Evolutionary conservation across 495 filamentous ascomycete species (phyloP), one percentile per base, ranked within the genome.

Genomic region (Eremomyces bilateralis): DNA sequence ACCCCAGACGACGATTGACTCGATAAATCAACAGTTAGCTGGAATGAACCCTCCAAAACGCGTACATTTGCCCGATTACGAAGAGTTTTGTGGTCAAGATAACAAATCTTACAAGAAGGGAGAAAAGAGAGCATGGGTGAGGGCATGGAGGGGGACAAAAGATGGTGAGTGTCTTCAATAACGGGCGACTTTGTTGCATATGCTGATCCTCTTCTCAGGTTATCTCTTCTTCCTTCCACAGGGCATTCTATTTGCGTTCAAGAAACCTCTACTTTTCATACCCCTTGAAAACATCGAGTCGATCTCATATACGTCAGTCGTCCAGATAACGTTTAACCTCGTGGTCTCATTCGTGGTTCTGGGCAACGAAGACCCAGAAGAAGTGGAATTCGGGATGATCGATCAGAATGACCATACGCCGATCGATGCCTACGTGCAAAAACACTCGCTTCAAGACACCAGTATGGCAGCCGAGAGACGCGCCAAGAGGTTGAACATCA

Each of bases 321-420:
- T 95, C 3, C 82, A 88, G 44, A 71, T 80, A 4, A 95, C 88
- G 0, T 95, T 97, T 58, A 94, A 95, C 41, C 71, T 97, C 18
- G 76, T 76, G 21, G 67, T 94, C 20, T 61, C 75, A 40, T 64
- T 76, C 19, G 31, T 40, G 34, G 1, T 47, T n/a, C 24, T 28
- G 3, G 49, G 48, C 3, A 58, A 22, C 3, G 17, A 21, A 4
- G 40, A 39, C 24, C 29, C 34, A 3, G 45, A 51, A 28, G 54
- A 59, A 15, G 28, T 53, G 27, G 56, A 59, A 37, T 57, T 57
- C 37, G 39, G 37, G 21, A 59, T 59, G 56, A 16, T 59, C n/a
- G 56, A 59, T 38, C 56, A 59, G 35, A 49, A 44, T n/a, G 54
- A 59, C 38, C 57, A 47, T 35, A 56, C 63, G 1, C 79, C 73